Percentiles rank a stretch among this genome's conserved stretches.
Conservation (phyloP, 164 flowering plant species). For the Vitis vinifera region ASM3070453v1 NC_081822.1:25343501-25344000, state of each 20-base stretch:
- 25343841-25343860: too few species aligned
- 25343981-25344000: too few species aligned
- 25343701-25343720: too few species aligned
- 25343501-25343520: conserved; percentile 77
- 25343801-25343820: not conserved
- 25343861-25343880: too few species aligned
- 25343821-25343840: too few species aligned
- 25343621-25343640: not conserved
- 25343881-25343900: too few species aligned
- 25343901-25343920: too few species aligned
- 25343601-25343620: not conserved
- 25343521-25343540: conserved; percentile 63
- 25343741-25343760: not conserved
- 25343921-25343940: too few species aligned
- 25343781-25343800: not conserved
- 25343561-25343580: not conserved
- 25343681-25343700: too few species aligned
- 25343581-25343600: not conserved
- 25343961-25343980: too few species aligned
- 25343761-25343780: not conserved
- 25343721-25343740: too few species aligned
- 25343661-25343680: not conserved
- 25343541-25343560: conserved; percentile 48
- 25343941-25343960: too few species aligned
- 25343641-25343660: not conserved